Evolutionary conservation across 768 basidiomycete genomes (phyloP), one percentile per base, ranked within the genome.

Genomic region (Boletus coccyginus): DNA sequence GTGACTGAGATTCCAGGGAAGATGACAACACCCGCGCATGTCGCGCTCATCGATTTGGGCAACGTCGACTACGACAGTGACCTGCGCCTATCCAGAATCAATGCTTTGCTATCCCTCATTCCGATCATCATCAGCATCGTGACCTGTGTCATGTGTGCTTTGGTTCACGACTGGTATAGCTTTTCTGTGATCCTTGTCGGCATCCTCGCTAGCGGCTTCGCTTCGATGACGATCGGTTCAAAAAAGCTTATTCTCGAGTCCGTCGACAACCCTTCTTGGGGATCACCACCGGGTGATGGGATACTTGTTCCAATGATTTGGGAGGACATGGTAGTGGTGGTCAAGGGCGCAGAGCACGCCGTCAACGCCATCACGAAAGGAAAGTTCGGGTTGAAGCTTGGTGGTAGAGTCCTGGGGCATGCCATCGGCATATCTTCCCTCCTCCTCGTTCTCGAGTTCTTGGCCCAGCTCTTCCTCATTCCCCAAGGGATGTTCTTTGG

Each of bases 321-420:
- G 52, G 57, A 57, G 16, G 59, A 61, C 16, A 61, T 64, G 9
- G 50, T 71, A 0, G 45, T 73, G 11, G 62, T 73, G 14, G 42
- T 74, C 33, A 65, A 64, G 29, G 73, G 73, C 9, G 21, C 56
- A 3, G 73, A 74, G 33, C 40, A 9, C 7, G 59, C 60, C 5
- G 63, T 74, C 19, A 70, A 64, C 38, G 52, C 58, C 4, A 62
- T 75, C 52, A 73, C 69, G 1, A 69, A 62, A 46, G 71, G 66
- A 31, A 49, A 31, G n/a, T 63, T 68, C 24, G 36, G 36, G 14
- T 50, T 73, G 11, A 14, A 47, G 32, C 58, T 64, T 43, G 19
- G 27, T 1, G 43, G 53, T 0, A 14, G 13, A 7, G 12, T 21
- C 21, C 19, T 17, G 21, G 21, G 35, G 2, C 35, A 52, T 10